Evolutionary conservation across 768 basidiomycete species (phyloP).

Genomic region (Mrakia gelida): DNA sequence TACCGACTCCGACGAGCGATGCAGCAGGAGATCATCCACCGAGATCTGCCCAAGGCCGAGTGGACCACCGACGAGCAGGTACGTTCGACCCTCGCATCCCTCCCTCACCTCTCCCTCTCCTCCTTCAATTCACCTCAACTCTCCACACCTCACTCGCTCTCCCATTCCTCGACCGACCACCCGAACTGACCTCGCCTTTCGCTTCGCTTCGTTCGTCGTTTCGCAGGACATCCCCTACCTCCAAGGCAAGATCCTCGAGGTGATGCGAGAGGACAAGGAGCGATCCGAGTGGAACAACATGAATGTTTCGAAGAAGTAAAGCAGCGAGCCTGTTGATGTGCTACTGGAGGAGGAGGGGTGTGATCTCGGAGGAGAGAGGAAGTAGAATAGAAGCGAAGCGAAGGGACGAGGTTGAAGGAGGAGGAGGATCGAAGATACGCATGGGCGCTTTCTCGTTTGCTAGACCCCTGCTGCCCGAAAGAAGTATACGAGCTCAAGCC

Average conservation of each 20-base stretch:
- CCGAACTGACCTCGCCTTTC: background rate
- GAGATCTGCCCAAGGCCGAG: constrained; percentile 70
- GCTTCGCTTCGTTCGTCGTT: background rate
- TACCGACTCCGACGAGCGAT: constrained; percentile 82
- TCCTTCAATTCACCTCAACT: background rate
- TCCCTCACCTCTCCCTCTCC: background rate
- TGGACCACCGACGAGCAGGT: constrained; percentile 77
- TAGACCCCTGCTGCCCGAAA: too few relatives aligned
- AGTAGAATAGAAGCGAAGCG: background rate
- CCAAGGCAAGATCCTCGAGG: constrained; percentile 65
- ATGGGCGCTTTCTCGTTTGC: too few relatives aligned
- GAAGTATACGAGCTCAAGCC: too few relatives aligned
- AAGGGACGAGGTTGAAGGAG: background rate
- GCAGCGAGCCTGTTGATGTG: background rate
- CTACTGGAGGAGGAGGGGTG: background rate
- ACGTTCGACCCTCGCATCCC: background rate
- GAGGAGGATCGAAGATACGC: background rate
- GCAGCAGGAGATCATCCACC: constrained; percentile 73
- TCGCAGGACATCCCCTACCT: constrained; percentile 85
- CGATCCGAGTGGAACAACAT: constrained; percentile 75
- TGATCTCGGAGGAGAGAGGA: background rate
- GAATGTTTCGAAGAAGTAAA: constrained; percentile 47
- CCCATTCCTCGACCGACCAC: background rate
- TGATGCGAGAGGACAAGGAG: constrained; percentile 71
- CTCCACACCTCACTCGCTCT: background rate